Conservation (phyloP, 768 basidiomycete genomes). For the Podaxis sp. region DNA sequence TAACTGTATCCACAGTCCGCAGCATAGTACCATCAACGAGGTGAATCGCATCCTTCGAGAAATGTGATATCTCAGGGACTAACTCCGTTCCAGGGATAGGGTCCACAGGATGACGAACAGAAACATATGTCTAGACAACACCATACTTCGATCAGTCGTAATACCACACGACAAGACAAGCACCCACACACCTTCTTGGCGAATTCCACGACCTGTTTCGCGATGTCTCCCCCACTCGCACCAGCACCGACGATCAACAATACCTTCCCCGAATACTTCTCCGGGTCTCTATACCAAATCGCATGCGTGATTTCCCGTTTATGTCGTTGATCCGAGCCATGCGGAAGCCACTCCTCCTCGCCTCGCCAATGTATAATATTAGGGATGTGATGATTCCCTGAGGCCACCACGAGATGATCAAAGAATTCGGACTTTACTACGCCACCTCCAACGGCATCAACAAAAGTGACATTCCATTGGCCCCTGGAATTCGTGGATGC, state of each 20-base stretch:
- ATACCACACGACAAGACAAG: not conserved
- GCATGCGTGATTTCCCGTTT: slow-evolving; percentile 44
- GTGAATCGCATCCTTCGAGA: slow-evolving; percentile 37
- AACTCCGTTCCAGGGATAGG: slow-evolving; percentile 16
- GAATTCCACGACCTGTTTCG: slow-evolving; percentile 33
- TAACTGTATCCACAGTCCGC: slow-evolving; percentile 37
- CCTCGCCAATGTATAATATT: slow-evolving; percentile 40
- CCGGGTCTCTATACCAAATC: slow-evolving; percentile 47
- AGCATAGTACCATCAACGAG: slow-evolving; percentile 43
- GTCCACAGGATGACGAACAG: slow-evolving; percentile 26
- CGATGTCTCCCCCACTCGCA: slow-evolving; percentile 45
- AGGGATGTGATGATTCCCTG: slow-evolving; percentile 54
- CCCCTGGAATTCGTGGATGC: not conserved
- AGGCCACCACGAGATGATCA: slow-evolving; percentile 53
- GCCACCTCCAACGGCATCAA: not conserved
- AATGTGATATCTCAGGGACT: slow-evolving; percentile 45
- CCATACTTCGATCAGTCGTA: not conserved
- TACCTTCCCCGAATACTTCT: slow-evolving; percentile 33
- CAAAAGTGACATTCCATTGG: slow-evolving; percentile 40
- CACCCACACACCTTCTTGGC: slow-evolving; percentile 35
- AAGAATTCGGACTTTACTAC: slow-evolving; percentile 24
- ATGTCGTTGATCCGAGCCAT: slow-evolving; percentile 2
- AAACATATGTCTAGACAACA: slow-evolving; percentile 21
- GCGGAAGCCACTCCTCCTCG: slow-evolving; percentile 43
- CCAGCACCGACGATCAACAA: slow-evolving; percentile 44